Percentiles rank a stretch among this genome's conserved stretches.
These are phyloP conservation scores for Selaginella moellendorffii DNA, from an alignment of 75 land plant genomes.

Conservation along the genomic window DNA sequence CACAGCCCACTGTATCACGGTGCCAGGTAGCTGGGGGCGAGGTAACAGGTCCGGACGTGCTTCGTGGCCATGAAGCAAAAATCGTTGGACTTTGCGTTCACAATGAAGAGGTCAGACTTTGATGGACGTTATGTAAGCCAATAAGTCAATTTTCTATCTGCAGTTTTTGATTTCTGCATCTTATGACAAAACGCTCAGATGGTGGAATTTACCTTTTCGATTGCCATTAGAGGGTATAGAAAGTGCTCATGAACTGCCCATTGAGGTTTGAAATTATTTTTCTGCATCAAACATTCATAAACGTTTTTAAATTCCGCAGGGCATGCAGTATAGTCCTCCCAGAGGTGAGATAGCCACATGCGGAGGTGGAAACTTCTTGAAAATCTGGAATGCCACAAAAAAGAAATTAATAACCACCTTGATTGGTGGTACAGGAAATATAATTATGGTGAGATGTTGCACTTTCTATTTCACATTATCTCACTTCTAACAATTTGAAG, in stretches of 20 bases:
- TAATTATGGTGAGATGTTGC: constrained; percentile 13
- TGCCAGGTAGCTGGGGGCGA: not conserved
- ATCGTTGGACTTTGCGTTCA: constrained; percentile 13
- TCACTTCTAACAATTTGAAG: constrained; percentile 1
- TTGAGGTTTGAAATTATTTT: not conserved
- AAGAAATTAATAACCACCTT: not conserved
- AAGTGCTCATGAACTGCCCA: constrained; percentile 11
- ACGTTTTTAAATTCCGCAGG: constrained; percentile 8
- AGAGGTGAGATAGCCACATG: constrained; percentile 21
- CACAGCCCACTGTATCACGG: constrained; percentile 12
- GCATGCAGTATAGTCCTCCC: constrained; percentile 9
- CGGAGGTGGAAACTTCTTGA: constrained; percentile 12
- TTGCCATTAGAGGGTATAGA: constrained; percentile 12
- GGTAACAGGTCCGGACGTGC: constrained; percentile 16
- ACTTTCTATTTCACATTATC: not conserved
- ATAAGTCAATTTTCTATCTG: not conserved
- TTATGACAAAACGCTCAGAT: constrained; percentile 11
- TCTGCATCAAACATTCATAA: not conserved
- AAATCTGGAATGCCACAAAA: constrained; percentile 16
- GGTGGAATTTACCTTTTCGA: constrained; percentile 10
- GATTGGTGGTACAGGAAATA: constrained; percentile 10
- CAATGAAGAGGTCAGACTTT: constrained; percentile 12
- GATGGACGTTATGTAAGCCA: too few species aligned
- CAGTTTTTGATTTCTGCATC: constrained; percentile 11
- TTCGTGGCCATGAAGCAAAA: constrained; percentile 17